These are phyloP conservation scores for Nicotiana knightiana DNA, from an alignment of 257 asterid genomes.

Conservation along the genomic window DNA sequence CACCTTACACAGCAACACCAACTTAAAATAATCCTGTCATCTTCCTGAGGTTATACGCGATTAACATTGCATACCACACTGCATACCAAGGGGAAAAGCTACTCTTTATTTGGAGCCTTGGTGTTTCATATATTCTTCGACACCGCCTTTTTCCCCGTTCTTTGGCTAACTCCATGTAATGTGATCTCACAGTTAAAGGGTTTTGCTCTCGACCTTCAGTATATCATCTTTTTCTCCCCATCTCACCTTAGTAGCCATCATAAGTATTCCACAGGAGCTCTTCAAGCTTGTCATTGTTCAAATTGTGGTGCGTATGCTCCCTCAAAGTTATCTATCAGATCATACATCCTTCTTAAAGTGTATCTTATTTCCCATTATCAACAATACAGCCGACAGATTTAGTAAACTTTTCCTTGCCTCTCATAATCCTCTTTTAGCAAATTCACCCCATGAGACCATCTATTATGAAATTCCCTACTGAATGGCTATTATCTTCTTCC, in stretches of 20 bases:
- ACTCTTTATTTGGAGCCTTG: neutral
- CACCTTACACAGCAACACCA: neutral
- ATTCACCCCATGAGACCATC: neutral
- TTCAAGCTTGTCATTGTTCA: neutral
- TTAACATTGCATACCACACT: neutral
- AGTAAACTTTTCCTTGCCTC: neutral
- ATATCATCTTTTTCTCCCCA: neutral
- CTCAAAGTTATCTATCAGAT: neutral
- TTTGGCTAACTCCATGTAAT: neutral
- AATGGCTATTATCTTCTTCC: neutral
- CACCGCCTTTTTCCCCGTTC: neutral
- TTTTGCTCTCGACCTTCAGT: neutral
- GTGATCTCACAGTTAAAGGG: neutral
- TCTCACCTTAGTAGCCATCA: slow-evolving; percentile 1
- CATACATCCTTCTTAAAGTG: neutral
- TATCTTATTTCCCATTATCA: neutral
- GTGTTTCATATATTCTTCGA: neutral
- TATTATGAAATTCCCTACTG: neutral
- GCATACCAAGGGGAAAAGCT: neutral
- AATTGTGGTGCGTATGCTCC: neutral
- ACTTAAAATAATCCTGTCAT: neutral
- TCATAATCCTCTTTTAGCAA: neutral
- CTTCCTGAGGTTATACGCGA: neutral
- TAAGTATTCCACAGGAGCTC: neutral
- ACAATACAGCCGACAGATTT: neutral